Conservation (phyloP, 2,329 filamentous ascomycete genomes). For the Stagonosporopsis vannaccii region DNA sequence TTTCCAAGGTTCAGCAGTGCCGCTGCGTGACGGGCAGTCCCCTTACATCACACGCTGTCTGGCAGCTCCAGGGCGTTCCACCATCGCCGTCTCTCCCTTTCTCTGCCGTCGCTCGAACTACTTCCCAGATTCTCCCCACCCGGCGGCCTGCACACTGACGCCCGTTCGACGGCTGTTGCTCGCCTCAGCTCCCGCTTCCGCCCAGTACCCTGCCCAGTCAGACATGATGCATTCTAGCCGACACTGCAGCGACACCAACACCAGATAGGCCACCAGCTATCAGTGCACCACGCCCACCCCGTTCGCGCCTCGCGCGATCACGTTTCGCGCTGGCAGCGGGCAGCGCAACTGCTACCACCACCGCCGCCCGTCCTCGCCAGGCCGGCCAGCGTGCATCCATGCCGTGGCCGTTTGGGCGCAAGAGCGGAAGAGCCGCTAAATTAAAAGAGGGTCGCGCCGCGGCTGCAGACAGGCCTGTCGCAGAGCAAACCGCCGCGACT, state of each 20-base stretch:
- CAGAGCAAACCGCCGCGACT: conserved; percentile 28
- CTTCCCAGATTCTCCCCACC: conserved; percentile 15
- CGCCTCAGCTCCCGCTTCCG: conserved; percentile 11
- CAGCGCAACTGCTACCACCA: conserved; percentile 5
- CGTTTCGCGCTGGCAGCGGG: conserved; percentile 25
- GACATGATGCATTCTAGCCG: conserved; percentile 32
- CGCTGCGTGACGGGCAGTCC: conserved; percentile 16
- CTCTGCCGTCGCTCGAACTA: conserved; percentile 16
- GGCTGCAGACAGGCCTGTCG: conserved; percentile 58
- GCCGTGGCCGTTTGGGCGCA: conserved; percentile 85
- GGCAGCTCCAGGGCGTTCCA: conserved; percentile 15
- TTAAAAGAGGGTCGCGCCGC: conserved; percentile 49
- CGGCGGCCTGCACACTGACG: conserved; percentile 12
- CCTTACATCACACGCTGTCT: conserved; percentile 23
- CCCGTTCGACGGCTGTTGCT: conserved; percentile 6
- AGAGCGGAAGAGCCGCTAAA: conserved; percentile 71
- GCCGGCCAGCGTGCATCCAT: conserved; percentile 54
- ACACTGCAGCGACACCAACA: conserved; percentile 22
- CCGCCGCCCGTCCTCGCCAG: conserved; percentile 11
- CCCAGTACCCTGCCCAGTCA: conserved; percentile 18
- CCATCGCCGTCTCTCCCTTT: conserved; percentile 15
- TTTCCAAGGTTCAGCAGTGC: conserved; percentile 20
- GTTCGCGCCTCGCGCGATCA: conserved; percentile 32
- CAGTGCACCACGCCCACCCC: conserved; percentile 24
- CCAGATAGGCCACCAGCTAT: conserved; percentile 17